A percentile compares a stretch with the other conserved stretches of the same genome.
These are phyloP conservation scores for Pythium dissotocum DNA, from an alignment of 352 stramenopile genomes.

Conservation along the genomic window DNA sequence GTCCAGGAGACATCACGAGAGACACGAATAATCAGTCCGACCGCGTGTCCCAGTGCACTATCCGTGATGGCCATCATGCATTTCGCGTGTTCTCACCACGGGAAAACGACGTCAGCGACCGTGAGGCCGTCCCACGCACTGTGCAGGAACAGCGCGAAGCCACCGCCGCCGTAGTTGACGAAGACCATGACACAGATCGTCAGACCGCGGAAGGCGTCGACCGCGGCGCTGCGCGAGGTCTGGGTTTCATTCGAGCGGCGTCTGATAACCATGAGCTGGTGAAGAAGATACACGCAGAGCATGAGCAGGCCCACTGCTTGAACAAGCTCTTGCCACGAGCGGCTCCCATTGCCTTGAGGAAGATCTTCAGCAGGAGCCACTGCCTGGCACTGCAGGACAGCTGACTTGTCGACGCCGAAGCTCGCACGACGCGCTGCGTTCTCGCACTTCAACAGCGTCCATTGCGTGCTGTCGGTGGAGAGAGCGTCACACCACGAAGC, in stretches of 20 bases:
- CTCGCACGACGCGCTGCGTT: background rate
- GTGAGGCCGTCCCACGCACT: conserved; percentile 81
- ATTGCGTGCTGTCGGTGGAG: background rate
- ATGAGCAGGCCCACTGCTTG: background rate
- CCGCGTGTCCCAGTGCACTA: background rate
- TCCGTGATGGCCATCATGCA: background rate
- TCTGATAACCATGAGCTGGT: background rate
- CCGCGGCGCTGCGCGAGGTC: conserved; percentile 30
- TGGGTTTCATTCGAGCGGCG: conserved; percentile 1
- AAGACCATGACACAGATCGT: conserved; percentile 86
- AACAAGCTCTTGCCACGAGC: background rate
- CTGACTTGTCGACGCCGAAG: background rate
- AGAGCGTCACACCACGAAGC: conserved; percentile 3
- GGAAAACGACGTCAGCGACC: conserved; percentile 73
- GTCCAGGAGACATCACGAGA: background rate
- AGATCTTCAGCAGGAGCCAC: background rate
- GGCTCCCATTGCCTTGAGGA: background rate
- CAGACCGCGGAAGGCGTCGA: conserved; percentile 78
- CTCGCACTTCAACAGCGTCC: conserved; percentile 17
- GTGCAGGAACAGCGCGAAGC: conserved; percentile 63
- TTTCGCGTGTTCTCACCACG: conserved; percentile 42
- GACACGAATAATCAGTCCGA: background rate
- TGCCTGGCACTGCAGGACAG: background rate
- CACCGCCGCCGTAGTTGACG: conserved; percentile 85
- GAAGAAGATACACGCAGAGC: background rate